Evolutionary conservation across 352 stramenopile species (phyloP).

Genomic region (Elongisporangium prolatum): DNA sequence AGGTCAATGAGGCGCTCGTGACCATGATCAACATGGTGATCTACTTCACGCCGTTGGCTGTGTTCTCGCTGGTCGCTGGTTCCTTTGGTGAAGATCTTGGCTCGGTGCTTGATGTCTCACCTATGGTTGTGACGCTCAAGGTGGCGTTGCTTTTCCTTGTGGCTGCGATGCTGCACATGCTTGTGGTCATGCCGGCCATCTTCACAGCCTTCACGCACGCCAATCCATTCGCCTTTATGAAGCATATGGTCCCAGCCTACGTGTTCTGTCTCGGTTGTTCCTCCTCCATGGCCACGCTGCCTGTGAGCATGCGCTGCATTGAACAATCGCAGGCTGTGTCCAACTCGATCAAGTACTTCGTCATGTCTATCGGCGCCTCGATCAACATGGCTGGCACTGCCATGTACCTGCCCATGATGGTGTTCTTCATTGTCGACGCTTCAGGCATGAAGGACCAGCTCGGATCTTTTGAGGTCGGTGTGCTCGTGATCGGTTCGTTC

Average conservation of each 20-base stretch:
- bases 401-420: conserved; percentile 68
- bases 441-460: conserved; percentile 33
- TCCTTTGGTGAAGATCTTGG: conserved; percentile 45
- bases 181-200: conserved; percentile 54
- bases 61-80: conserved; percentile 64
- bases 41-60: conserved; percentile 63
- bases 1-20: conserved; percentile 76
- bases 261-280: conserved; percentile 69
- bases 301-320: conserved; percentile 56
- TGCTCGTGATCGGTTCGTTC: conserved; percentile 55
- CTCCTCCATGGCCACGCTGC: conserved; percentile 70
- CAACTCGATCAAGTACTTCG: conserved; percentile 62
- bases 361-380: conserved; percentile 59
- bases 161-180: conserved; percentile 51
- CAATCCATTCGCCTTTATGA: conserved; percentile 76
- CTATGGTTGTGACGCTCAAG: conserved; percentile 36
- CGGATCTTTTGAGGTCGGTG: conserved; percentile 25
- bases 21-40: conserved; percentile 73
- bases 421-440: conserved; percentile 69
- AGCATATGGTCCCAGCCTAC: conserved; percentile 59
- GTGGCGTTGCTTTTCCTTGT: conserved; percentile 35
- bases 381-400: conserved; percentile 76
- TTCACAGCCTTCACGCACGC: conserved; percentile 50
- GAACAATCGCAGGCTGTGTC: conserved; percentile 48
- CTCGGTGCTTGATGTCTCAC: conserved; percentile 33